A percentile compares a stretch with the other conserved stretches of the same genome.
Evolutionary conservation across 1,284 basidiomycete species (phyloP).

Genomic region (Dichomitus squalens): DNA sequence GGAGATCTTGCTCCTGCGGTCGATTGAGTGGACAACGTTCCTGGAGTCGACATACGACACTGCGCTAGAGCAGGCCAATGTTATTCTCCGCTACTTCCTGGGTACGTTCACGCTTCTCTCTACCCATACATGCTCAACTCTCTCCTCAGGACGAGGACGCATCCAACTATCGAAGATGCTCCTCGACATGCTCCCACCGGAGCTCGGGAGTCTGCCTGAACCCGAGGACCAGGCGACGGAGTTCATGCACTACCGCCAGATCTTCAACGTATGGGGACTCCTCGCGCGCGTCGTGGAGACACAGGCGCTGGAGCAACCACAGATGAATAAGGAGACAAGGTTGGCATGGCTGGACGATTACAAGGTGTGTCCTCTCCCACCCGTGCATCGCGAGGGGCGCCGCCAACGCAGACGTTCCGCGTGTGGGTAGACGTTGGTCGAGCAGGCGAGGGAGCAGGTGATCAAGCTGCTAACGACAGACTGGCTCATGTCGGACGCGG

Average conservation of each 20-base stretch:
- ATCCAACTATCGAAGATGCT: slow-evolving; percentile 71
- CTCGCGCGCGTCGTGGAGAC: slow-evolving; percentile 60
- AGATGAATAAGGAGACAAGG: slow-evolving; percentile 60
- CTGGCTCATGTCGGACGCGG: slow-evolving; percentile 66
- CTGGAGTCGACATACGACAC: slow-evolving; percentile 72
- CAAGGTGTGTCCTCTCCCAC: slow-evolving; percentile 44
- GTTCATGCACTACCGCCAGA: slow-evolving; percentile 73
- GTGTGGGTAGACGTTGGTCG: slow-evolving; percentile 51
- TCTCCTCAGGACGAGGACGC: slow-evolving; percentile 64
- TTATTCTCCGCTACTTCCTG: slow-evolving; percentile 86
- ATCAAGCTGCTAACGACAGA: slow-evolving; percentile 72
- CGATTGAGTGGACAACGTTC: slow-evolving; percentile 94
- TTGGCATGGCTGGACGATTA: slow-evolving; percentile 68
- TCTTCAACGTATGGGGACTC: slow-evolving; percentile 71
- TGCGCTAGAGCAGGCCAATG: slow-evolving; percentile 84
- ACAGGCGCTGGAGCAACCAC: slow-evolving; percentile 51
- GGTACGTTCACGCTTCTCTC: slow-evolving; percentile 47
- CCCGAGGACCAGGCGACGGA: slow-evolving; percentile 69
- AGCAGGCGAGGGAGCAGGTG: slow-evolving; percentile 61
- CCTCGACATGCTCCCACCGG: slow-evolving; percentile 65
- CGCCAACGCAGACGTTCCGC: no score
- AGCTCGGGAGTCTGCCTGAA: slow-evolving; percentile 58
- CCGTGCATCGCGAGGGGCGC: no score
- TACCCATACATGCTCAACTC: slow-evolving; percentile 8
- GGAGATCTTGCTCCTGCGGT: slow-evolving; percentile 78